Conservation (phyloP, 2,329 filamentous ascomycete genomes). For the Mariannaea elegans region DNA sequence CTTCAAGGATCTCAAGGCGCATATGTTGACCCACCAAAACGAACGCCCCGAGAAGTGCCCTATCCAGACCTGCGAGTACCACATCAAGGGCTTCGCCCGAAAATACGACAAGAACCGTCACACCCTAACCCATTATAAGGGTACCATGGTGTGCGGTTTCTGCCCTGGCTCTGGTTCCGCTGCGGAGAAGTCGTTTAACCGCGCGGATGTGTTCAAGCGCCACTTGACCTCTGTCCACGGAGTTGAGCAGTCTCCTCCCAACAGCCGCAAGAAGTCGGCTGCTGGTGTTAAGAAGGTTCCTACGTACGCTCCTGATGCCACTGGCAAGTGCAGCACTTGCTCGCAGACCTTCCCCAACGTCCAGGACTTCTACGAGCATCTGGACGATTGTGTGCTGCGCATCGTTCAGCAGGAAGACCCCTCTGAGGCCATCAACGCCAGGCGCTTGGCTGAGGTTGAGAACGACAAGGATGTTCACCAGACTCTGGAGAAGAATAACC, state of each 20-base stretch:
- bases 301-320: conserved; percentile 78
- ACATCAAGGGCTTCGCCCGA: conserved; percentile 89
- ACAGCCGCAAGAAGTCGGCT: conserved; percentile 79
- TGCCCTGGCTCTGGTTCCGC: conserved; percentile 89
- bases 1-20: conserved; percentile 92
- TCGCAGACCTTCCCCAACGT: conserved; percentile 89
- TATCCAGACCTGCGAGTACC: conserved; percentile 90
- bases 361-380: conserved; percentile 98
- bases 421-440: conserved; percentile 73
- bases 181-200: conserved; percentile 94
- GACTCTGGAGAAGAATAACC: conserved; percentile 71
- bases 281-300: conserved; percentile 66
- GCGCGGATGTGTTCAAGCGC: conserved; percentile 94
- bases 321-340: conserved; percentile 96
- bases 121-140: conserved; percentile 95
- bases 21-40: conserved; percentile 92
- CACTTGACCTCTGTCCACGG: conserved; percentile 90
- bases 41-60: conserved; percentile 95
- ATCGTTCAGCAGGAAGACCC: conserved; percentile 78
- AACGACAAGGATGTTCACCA: conserved; percentile 69
- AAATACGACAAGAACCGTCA: conserved; percentile 98
- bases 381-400: conserved; percentile 79
- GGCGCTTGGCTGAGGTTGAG: conserved; percentile 71
- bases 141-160: conserved; percentile 96
- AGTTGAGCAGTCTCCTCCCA: conserved; percentile 91